Evolutionary conservation across 805 yeast genomes (phyloP).

Genomic region (Candida oleophila): DNA sequence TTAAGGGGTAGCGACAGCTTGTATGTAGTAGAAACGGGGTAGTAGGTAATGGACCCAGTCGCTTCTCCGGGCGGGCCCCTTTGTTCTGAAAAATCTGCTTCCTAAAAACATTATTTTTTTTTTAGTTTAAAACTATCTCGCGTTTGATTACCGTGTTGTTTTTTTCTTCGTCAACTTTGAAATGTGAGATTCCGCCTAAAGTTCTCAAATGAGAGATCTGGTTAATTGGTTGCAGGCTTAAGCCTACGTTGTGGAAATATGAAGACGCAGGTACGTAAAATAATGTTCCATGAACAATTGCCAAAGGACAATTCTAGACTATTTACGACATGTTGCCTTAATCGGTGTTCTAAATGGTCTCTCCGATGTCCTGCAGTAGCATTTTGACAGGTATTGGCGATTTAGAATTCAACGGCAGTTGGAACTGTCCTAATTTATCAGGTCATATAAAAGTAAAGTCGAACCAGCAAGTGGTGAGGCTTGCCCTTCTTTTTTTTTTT

Average conservation of each 20-base stretch:
- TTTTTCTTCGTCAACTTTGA: neutral
- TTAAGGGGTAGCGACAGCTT: neutral
- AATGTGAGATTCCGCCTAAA: neutral
- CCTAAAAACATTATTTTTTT: neutral
- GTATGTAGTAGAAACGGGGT: too few relatives aligned
- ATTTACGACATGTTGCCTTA: neutral
- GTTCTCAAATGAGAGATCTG: neutral
- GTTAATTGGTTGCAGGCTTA: neutral
- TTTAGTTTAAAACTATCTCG: neutral
- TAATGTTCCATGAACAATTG: too few relatives aligned
- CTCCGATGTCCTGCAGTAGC: too few relatives aligned
- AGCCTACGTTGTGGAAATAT: neutral
- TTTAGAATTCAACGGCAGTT: too few relatives aligned
- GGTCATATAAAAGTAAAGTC: too few relatives aligned
- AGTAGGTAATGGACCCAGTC: too few relatives aligned
- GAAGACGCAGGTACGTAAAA: neutral
- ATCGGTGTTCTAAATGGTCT: neutral
- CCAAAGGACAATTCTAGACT: too few relatives aligned
- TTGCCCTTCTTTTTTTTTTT: too few relatives aligned
- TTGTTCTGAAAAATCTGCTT: neutral
- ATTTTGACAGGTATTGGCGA: too few relatives aligned
- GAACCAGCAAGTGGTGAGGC: too few relatives aligned
- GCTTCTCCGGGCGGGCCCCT: too few relatives aligned
- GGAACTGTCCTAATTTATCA: too few relatives aligned
- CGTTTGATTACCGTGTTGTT: neutral